These are phyloP conservation scores for Penicillium sumatraense DNA, from an alignment of 2,329 filamentous ascomycete genomes.

Conservation along the genomic window DNA sequence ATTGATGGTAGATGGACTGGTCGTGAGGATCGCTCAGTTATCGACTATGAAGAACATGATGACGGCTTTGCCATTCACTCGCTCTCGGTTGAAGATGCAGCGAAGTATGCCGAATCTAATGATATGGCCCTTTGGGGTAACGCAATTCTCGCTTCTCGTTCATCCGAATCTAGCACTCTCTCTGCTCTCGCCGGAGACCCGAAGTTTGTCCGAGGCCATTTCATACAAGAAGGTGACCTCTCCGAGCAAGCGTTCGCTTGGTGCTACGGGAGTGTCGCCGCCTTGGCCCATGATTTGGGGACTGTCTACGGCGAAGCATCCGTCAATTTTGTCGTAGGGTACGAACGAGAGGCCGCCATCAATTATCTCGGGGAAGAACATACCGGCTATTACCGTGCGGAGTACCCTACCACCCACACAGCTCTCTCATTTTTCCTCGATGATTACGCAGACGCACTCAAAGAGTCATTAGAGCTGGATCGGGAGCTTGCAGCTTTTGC, in stretches of 20 bases:
- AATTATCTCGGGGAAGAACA: slow-evolving; percentile 47
- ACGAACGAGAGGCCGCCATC: slow-evolving; percentile 45
- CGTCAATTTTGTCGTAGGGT: slow-evolving; percentile 49
- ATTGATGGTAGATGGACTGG: slow-evolving; percentile 53
- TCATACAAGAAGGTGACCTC: slow-evolving; percentile 38
- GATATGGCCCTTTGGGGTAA: slow-evolving; percentile 51
- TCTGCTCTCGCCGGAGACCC: slow-evolving; percentile 37
- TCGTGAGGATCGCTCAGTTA: slow-evolving; percentile 27
- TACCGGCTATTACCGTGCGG: slow-evolving; percentile 46
- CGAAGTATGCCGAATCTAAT: slow-evolving; percentile 38
- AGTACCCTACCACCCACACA: slow-evolving; percentile 36
- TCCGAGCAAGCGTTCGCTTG: slow-evolving; percentile 28
- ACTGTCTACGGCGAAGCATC: slow-evolving; percentile 29
- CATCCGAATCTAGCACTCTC: slow-evolving; percentile 29
- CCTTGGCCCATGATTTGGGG: slow-evolving; percentile 47
- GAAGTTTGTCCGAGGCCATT: slow-evolving; percentile 34
- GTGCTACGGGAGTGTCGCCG: slow-evolving; percentile 37
- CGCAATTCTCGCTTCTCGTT: slow-evolving; percentile 44
- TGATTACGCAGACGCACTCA: slow-evolving; percentile 43
- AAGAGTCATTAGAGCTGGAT: slow-evolving; percentile 41
- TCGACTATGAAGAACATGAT: slow-evolving; percentile 27
- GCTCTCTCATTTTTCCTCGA: slow-evolving; percentile 46
- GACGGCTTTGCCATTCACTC: slow-evolving; percentile 36
- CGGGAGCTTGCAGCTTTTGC: slow-evolving; percentile 33
- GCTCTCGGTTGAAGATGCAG: slow-evolving; percentile 36